Evolutionary conservation across 306 rosid species (phyloP).

Genomic region (Glycine tomentella): DNA sequence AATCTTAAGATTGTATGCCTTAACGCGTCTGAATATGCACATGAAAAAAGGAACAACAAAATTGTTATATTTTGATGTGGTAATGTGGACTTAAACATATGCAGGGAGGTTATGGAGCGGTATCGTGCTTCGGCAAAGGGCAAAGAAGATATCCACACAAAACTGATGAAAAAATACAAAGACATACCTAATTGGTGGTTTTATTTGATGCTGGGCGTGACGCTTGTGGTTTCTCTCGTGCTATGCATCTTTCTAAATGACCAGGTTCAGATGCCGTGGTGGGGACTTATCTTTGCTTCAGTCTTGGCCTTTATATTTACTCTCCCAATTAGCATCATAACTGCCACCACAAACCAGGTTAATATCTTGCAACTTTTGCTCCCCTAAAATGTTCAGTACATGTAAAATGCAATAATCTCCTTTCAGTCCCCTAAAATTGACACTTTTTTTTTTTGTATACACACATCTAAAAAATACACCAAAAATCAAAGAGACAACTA

Average conservation of each 20-base stretch:
- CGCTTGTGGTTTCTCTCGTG: conserved; percentile 64
- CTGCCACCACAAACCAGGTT: conserved; percentile 93
- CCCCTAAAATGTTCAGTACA: too few species aligned
- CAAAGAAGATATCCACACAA: conserved; percentile 79
- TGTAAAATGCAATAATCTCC: too few species aligned
- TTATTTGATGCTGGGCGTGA: conserved; percentile 55
- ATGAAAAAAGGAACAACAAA: too few species aligned
- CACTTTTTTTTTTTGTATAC: too few species aligned
- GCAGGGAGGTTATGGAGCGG: conserved; percentile 74
- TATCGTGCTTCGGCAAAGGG: conserved; percentile 64
- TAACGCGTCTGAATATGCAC: too few species aligned
- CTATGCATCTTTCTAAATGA: conserved; percentile 65
- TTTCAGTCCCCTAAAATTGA: too few species aligned
- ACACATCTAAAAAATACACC: too few species aligned
- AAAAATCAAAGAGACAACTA: too few species aligned
- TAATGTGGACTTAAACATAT: background rate
- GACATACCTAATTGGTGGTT: conserved; percentile 93
- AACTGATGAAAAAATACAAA: conserved; percentile 68
- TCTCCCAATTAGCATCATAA: conserved; percentile 83
- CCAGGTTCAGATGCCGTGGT: conserved; percentile 88
- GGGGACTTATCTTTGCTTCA: conserved; percentile 79
- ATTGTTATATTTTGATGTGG: too few species aligned
- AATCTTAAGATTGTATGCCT: too few species aligned
- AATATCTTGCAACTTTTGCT: conserved; percentile 27
- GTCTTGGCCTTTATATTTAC: conserved; percentile 70